Evolutionary conservation across 768 basidiomycete species (phyloP).

Genomic region (Agaricus sinodeliciosus): DNA sequence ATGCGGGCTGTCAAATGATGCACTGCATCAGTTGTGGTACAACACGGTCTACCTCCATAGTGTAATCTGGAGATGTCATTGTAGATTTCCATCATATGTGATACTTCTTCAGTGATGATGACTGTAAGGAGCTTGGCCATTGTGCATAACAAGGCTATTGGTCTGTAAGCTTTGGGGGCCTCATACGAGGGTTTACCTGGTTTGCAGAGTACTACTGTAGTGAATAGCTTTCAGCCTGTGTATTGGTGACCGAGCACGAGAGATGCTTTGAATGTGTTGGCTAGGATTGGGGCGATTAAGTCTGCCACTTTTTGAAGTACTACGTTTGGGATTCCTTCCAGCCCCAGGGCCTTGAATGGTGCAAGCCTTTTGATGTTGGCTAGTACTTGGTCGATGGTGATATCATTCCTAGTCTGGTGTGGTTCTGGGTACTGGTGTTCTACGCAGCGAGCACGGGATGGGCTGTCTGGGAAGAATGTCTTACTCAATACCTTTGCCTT

Average conservation of each 20-base stretch:
- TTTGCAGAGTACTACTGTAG: slow-evolving; percentile 24
- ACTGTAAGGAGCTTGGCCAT: slow-evolving; percentile 22
- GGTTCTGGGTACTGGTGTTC: slow-evolving; percentile 21
- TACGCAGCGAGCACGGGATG: slow-evolving; percentile 1
- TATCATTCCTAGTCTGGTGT: slow-evolving; percentile 8
- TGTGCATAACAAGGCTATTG: slow-evolving; percentile 25
- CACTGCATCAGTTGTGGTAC: slow-evolving; percentile 27
- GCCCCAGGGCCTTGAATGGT: slow-evolving; percentile 23
- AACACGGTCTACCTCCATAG: slow-evolving; percentile 29
- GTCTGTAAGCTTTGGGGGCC: slow-evolving; percentile 24
- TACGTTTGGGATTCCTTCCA: slow-evolving; percentile 21
- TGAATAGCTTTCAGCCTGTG: slow-evolving; percentile 15
- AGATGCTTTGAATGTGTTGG: slow-evolving; percentile 13
- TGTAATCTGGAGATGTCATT: slow-evolving; percentile 25
- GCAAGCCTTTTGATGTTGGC: slow-evolving; percentile 19
- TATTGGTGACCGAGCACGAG: background rate
- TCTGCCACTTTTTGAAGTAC: slow-evolving; percentile 13
- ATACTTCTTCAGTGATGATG: slow-evolving; percentile 18
- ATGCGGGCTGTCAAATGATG: slow-evolving; percentile 25
- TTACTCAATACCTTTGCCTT: slow-evolving; percentile 17
- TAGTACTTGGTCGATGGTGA: slow-evolving; percentile 22
- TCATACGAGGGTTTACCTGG: slow-evolving; percentile 27
- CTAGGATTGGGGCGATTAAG: slow-evolving; percentile 11
- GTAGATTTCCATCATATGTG: slow-evolving; percentile 16
- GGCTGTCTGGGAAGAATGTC: slow-evolving; percentile 23